phyloP scores from a whole-genome alignment of 2,329 filamentous ascomycete species.

The Botryosphaeria dothidea region DNA sequence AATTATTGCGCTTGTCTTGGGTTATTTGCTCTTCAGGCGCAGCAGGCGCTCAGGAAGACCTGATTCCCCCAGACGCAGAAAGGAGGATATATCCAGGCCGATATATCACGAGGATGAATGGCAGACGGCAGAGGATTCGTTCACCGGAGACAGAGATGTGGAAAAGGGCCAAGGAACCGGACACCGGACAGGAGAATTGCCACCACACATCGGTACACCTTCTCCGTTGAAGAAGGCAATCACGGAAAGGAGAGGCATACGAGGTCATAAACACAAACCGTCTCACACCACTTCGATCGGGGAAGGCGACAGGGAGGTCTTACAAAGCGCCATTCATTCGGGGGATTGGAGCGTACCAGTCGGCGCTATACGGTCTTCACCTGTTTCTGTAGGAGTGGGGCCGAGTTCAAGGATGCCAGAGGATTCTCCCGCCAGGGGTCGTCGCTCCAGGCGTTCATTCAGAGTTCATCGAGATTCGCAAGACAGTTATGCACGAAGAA shows the following conservation, averaged over 20 bases:
- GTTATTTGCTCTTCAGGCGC: slow-evolving; percentile 25
- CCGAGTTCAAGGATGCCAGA: slow-evolving; percentile 35
- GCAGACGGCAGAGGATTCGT: slow-evolving; percentile 25
- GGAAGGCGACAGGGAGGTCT: slow-evolving; percentile 36
- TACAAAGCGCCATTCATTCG: slow-evolving; percentile 37
- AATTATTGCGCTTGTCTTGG: slow-evolving; percentile 24
- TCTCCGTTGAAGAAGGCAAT: slow-evolving; percentile 13
- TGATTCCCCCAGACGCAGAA: slow-evolving; percentile 17
- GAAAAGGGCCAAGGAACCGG: slow-evolving; percentile 36
- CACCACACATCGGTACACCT: slow-evolving; percentile 32
- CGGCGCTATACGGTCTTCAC: slow-evolving; percentile 28
- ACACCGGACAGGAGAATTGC: slow-evolving; percentile 32
- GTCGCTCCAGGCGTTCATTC: slow-evolving; percentile 13
- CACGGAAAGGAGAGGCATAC: neutral
- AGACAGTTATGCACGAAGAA: slow-evolving; percentile 26
- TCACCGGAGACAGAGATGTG: slow-evolving; percentile 33
- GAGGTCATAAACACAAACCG: slow-evolving; percentile 28
- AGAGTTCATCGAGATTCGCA: slow-evolving; percentile 21
- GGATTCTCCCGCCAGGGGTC: slow-evolving; percentile 26
- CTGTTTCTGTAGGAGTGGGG: slow-evolving; percentile 33
- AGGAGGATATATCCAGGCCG: slow-evolving; percentile 43
- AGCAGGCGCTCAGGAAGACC: slow-evolving; percentile 25
- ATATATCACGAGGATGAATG: slow-evolving; percentile 34
- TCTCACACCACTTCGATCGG: slow-evolving; percentile 42
- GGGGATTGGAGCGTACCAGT: slow-evolving; percentile 19